These are phyloP conservation scores for Kingdonia uniflora DNA, from an alignment of 164 flowering plant genomes.

Conservation along the genomic window DNA sequence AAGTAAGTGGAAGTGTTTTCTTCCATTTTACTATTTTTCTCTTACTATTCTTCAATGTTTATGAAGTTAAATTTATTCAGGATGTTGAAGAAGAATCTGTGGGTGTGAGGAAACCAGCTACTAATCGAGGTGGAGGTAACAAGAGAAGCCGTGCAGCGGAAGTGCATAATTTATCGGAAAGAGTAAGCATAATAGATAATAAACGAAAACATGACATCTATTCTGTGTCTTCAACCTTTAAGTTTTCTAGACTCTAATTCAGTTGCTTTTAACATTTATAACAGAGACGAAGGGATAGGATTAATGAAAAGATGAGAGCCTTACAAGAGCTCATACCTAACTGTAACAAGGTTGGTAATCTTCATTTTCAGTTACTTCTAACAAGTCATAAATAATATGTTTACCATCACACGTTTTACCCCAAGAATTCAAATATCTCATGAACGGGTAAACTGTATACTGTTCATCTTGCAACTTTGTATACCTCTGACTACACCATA, in stretches of 20 bases:
- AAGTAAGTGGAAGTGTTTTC: constrained; percentile 17
- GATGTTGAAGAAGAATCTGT: constrained; percentile 19
- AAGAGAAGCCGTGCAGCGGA: constrained; percentile 85
- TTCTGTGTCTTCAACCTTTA: neutral
- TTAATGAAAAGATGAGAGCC: constrained; percentile 86
- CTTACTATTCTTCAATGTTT: neutral
- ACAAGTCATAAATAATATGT: too few species aligned
- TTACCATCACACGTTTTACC: too few species aligned
- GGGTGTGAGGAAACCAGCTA: constrained; percentile 12
- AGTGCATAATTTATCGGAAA: constrained; percentile 86
- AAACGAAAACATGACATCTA: neutral
- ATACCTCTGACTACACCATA: too few species aligned
- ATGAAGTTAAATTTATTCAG: constrained; percentile 6
- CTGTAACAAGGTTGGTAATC: constrained; percentile 55
- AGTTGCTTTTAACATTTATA: neutral
- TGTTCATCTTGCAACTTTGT: too few species aligned
- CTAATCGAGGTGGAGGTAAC: constrained; percentile 24
- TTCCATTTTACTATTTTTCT: neutral
- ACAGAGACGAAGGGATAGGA: constrained; percentile 83
- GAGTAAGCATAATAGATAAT: constrained; percentile 29
- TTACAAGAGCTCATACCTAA: constrained; percentile 78
- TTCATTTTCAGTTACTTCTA: too few species aligned
- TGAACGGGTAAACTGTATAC: too few species aligned
- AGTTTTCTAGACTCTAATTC: neutral
- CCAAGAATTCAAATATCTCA: too few species aligned